A percentile compares a stretch with the other conserved stretches of the same genome.
Evolutionary conservation across 2,329 filamentous ascomycete species (phyloP).

Genomic region (Hirsutella minnesotensis): DNA sequence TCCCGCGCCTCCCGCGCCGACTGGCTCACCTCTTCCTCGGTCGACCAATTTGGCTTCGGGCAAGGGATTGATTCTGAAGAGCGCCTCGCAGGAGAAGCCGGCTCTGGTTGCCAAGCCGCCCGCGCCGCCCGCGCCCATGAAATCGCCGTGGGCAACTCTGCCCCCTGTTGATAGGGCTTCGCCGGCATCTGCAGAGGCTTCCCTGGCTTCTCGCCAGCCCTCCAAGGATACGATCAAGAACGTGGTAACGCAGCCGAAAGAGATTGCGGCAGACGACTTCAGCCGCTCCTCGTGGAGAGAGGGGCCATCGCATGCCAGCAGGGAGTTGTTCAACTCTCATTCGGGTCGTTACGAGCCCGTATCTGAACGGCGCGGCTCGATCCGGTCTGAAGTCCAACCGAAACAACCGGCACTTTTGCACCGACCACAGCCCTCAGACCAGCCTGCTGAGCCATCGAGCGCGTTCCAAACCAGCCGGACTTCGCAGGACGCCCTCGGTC

Average conservation of each 20-base stretch:
- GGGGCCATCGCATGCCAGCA: constrained; percentile 44
- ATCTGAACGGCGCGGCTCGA: constrained; percentile 59
- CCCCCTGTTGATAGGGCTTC: constrained; percentile 76
- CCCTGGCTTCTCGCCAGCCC: constrained; percentile 32
- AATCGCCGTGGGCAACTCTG: constrained; percentile 83
- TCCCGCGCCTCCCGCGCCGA: constrained; percentile 23
- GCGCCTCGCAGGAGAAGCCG: constrained; percentile 53
- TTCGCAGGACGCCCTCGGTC: constrained; percentile 55
- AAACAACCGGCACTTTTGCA: constrained; percentile 73
- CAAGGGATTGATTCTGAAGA: constrained; percentile 54
- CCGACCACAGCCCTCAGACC: constrained; percentile 51
- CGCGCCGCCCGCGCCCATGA: constrained; percentile 55
- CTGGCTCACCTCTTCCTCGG: constrained; percentile 29
- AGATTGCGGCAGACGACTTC: constrained; percentile 91
- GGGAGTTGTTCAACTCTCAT: constrained; percentile 89
- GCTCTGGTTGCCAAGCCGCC: constrained; percentile 63
- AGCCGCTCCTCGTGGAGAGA: constrained; percentile 75
- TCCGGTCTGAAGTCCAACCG: constrained; percentile 52
- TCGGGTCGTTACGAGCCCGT: constrained; percentile 90
- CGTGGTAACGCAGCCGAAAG: constrained; percentile 46
- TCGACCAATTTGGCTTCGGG: constrained; percentile 36
- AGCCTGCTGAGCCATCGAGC: constrained; percentile 70
- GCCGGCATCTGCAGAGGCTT: constrained; percentile 50
- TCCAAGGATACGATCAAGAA: constrained; percentile 46
- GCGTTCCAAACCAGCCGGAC: constrained; percentile 73